Evolutionary conservation across 1,284 basidiomycete species (phyloP), one percentile per base, ranked within the genome.

Genomic region (Pseudomicrostroma phylloplanum): DNA sequence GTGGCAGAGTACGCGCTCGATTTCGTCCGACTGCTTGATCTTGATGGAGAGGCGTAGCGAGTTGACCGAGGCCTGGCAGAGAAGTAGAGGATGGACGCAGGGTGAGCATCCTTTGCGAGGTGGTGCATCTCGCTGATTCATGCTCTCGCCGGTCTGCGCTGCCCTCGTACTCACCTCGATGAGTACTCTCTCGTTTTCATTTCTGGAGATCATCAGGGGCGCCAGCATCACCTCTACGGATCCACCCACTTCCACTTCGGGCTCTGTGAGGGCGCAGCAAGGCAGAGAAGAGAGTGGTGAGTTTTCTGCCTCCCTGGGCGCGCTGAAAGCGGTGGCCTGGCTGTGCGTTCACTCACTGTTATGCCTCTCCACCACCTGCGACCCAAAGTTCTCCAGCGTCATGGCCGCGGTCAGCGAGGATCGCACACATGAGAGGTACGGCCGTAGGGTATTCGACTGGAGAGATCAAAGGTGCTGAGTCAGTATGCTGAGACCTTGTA

Each of bases 21-120:
- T 96, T 82, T 99, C 96, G 81, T 99, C 96, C 30, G 96, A 93
- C 80, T 99, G 96, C 82, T 99, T 99, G 81, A 99, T 97, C 81
- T 88, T 90, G 82, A 99, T 97, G 80, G 88, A 91, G 67, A 99
- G 83, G 39, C 96, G 88, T 76, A 98, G 90, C 1, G 92, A 96
- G 82, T 99, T 99, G 81, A 98, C 87, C 0, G 90, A 91, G 0
- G 94, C 89, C 81, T 54, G 21, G 19, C 13, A 25, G 51, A 23
- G 51, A 25, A 13, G 21, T 8, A 15, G 51, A 17, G 21, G 51
- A 15, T 25, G 51, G 13, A 6, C 13, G 51, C 17, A 23, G 21
- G 51, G 25, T 54, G 51, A 48, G 46, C 46, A 48, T 48, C 46
- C 17, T 9, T 36, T 9, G 30, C 30, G 30, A 3, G 9, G 12